phyloP scores from a whole-genome alignment of 352 stramenopile species.

The Phytophthora capsici region DNA sequence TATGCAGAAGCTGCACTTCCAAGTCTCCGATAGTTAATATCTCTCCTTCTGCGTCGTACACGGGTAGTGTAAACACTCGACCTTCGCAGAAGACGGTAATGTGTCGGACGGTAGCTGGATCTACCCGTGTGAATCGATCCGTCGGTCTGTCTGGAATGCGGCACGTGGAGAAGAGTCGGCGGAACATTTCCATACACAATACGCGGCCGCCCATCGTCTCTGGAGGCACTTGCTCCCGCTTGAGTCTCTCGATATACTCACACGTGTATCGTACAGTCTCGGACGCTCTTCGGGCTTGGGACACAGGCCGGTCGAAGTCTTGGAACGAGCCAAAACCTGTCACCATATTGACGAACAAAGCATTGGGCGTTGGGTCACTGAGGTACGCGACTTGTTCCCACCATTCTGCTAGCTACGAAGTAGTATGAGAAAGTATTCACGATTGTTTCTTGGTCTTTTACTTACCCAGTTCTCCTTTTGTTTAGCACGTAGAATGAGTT shows the following conservation, averaged over 20 bases:
- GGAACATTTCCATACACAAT: conserved; percentile 92
- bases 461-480: conserved; percentile 65
- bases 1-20: no score
- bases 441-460: not conserved
- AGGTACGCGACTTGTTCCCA: conserved; percentile 92
- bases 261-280: conserved; percentile 74
- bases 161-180: conserved; percentile 90
- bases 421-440: no score
- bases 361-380: conserved; percentile 82
- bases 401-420: conserved; percentile 84
- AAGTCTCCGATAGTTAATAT: conserved; percentile 55
- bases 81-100: conserved; percentile 65
- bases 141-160: conserved; percentile 75
- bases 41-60: conserved; percentile 52
- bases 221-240: conserved; percentile 76
- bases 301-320: conserved; percentile 79
- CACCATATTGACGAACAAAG: conserved; percentile 94
- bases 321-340: conserved; percentile 96
- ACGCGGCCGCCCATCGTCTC: conserved; percentile 90
- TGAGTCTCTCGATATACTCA: conserved; percentile 90
- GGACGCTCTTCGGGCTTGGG: conserved; percentile 58
- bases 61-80: conserved; percentile 52
- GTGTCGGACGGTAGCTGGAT: conserved; percentile 44
- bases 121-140: conserved; percentile 57
- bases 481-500: conserved; percentile 53